Evolutionary conservation across 2,329 filamentous ascomycete genomes (phyloP).

Genomic region (Juglanconis sp.): DNA sequence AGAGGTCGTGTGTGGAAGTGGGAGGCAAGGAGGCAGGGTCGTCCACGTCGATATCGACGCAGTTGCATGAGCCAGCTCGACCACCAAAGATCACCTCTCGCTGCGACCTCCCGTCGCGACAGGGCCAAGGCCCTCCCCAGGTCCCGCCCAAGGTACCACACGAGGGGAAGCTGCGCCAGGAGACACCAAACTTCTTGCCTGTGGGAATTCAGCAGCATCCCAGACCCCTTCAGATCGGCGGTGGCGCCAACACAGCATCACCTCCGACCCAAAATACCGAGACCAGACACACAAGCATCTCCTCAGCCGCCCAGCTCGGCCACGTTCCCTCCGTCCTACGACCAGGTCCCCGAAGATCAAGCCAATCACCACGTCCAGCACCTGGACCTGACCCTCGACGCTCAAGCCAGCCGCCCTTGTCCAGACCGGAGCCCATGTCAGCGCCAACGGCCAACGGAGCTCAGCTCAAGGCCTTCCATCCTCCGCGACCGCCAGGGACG

Average conservation of each 20-base stretch:
- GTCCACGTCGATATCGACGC: slow-evolving; percentile 2
- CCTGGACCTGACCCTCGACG: not conserved
- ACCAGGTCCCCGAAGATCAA: slow-evolving; percentile 15
- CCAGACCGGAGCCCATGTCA: not conserved
- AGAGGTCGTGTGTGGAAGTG: not conserved
- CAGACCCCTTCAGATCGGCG: not conserved
- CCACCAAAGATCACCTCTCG: slow-evolving; percentile 19
- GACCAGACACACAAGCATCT: not conserved
- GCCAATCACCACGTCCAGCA: not conserved
- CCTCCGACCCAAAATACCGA: not conserved
- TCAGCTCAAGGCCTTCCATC: not conserved
- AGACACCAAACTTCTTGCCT: not conserved
- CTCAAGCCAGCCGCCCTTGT: too few species aligned
- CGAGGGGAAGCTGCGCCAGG: not conserved
- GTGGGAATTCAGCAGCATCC: not conserved
- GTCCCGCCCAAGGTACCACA: slow-evolving; percentile 20
- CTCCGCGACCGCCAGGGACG: not conserved
- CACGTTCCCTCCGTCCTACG: slow-evolving; percentile 8
- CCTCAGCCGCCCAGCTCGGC: not conserved
- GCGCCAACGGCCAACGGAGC: not conserved
- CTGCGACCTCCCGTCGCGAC: slow-evolving; percentile 21
- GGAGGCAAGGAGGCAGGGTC: slow-evolving; percentile 1
- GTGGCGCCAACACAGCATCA: slow-evolving; percentile 6
- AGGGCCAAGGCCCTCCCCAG: slow-evolving; percentile 22
- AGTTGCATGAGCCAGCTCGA: not conserved